Conservation (phyloP, 768 basidiomycete species). For the Floccularia luteovirens region DNA sequence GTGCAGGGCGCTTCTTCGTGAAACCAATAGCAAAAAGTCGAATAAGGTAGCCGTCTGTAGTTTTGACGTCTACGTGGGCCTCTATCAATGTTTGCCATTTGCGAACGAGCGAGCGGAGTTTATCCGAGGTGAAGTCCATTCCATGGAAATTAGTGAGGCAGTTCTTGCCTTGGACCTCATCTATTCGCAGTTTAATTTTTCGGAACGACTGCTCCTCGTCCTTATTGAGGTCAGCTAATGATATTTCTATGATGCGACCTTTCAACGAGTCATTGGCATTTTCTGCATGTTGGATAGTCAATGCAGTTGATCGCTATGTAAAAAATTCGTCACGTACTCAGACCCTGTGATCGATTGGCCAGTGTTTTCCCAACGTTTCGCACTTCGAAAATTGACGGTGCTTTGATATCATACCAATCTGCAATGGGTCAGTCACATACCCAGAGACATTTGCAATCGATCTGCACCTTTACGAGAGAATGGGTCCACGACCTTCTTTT, state of each 20-base stretch:
- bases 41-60: conserved; percentile 98
- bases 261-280: conserved; percentile 98
- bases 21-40: conserved; percentile 98
- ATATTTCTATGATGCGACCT: conserved; percentile 94
- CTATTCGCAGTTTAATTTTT: conserved; percentile 97
- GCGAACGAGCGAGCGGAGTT: conserved; percentile 97
- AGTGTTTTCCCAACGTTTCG: conserved; percentile 98
- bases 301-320: not conserved
- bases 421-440: conserved; percentile 1
- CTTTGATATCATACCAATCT: conserved; percentile 99
- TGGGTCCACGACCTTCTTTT: conserved; percentile 99
- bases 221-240: conserved; percentile 96
- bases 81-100: conserved; percentile 99
- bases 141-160: conserved; percentile 99
- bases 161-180: conserved; percentile 97
- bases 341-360: conserved; percentile 94
- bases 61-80: conserved; percentile 98
- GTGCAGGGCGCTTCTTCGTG: conserved; percentile 93
- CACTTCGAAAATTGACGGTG: conserved; percentile 95
- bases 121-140: conserved; percentile 99
- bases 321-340: conserved; percentile 60
- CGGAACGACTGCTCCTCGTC: conserved; percentile 99
- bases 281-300: conserved; percentile 41
- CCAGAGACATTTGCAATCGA: conserved; percentile 3
- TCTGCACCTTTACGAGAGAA: conserved; percentile 94